Evolutionary conservation across 495 filamentous ascomycete species (phyloP), one percentile per base, ranked within the genome.

Genomic region (Xylaria telfairii): DNA sequence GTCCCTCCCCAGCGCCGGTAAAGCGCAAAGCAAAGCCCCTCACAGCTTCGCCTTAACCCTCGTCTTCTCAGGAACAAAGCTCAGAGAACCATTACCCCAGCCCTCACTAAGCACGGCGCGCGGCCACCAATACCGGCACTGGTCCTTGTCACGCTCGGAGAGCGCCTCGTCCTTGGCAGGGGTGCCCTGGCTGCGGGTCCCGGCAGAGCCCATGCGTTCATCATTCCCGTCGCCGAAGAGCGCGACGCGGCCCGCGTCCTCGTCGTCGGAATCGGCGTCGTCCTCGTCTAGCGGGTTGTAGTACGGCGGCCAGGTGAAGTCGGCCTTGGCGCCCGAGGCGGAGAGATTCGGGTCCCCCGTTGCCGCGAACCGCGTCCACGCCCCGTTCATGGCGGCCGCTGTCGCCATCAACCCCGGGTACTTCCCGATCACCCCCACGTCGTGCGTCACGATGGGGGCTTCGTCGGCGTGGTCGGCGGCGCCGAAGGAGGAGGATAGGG

Each of bases 201-300:
- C 86, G 15, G 80, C 81, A 0, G 56, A 13, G 15, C 77, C 75
- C 66, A 75, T 71, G 8, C 84, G 72, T 76, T 91, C 89, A 65
- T 91, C 84, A 76, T 91, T 91, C 3, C 86, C 89, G 66, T 88
- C 80, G 19, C 90, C 89, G 76, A 92, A 90, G 0, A 89, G 79
- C 74, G 87, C 77, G 2, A 88, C 71, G 39, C 61, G 67, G 6
- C 79, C 81, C 4, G 59, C 64, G 32, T 81, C 81, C 24, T 73
- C 67, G 8, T 49, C 44, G n/a, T 59, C 65, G 2, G 71, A 69
- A 5, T 46, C 64, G 26, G 82, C 81, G 39, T 73, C 65, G 19
- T 53, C 65, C 7, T 67, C 62, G 10, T 34, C 32, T 41, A 78
- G 75, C 6, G 75, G 75, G 51, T 72, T 76, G 13, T 64, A 54